Evolutionary conservation across 225 moss, liverwort and hornwort genomes (phyloP).

Genomic region (Climacium dendroides): DNA sequence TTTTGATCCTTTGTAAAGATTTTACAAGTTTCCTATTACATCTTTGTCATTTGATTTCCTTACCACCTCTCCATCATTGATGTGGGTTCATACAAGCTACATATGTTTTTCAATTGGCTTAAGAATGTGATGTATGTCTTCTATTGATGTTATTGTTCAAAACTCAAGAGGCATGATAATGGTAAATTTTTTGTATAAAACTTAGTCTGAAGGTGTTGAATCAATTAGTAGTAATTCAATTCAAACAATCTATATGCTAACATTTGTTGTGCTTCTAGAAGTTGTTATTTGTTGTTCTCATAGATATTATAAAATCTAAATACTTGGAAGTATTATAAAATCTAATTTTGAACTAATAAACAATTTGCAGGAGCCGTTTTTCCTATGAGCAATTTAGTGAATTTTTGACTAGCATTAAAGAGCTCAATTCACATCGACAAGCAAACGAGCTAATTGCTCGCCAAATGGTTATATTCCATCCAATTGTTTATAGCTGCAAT

Average conservation of each 20-base stretch:
- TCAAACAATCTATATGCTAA: not conserved
- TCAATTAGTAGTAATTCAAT: not conserved
- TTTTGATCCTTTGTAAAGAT: not conserved
- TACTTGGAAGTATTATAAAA: not conserved
- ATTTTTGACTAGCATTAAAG: slow-evolving; percentile 12
- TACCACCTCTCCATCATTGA: not conserved
- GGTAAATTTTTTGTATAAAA: too few relatives aligned
- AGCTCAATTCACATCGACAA: slow-evolving; percentile 2
- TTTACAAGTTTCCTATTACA: too few relatives aligned
- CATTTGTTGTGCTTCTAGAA: not conserved
- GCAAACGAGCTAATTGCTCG: not conserved
- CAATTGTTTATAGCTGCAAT: slow-evolving; percentile 1
- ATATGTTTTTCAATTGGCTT: not conserved
- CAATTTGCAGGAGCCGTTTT: slow-evolving; percentile 1
- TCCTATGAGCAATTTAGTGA: slow-evolving; percentile 23
- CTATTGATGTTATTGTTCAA: not conserved
- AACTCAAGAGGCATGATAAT: not conserved
- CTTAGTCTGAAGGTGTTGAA: not conserved
- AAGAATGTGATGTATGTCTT: not conserved
- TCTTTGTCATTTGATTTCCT: not conserved
- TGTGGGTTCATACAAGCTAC: not conserved
- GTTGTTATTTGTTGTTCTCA: not conserved
- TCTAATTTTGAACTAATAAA: not conserved
- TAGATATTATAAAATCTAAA: too few relatives aligned
- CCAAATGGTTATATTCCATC: not conserved